Conservation (phyloP, 2,329 filamentous ascomycete genomes). For the Saccharata proteae region DNA sequence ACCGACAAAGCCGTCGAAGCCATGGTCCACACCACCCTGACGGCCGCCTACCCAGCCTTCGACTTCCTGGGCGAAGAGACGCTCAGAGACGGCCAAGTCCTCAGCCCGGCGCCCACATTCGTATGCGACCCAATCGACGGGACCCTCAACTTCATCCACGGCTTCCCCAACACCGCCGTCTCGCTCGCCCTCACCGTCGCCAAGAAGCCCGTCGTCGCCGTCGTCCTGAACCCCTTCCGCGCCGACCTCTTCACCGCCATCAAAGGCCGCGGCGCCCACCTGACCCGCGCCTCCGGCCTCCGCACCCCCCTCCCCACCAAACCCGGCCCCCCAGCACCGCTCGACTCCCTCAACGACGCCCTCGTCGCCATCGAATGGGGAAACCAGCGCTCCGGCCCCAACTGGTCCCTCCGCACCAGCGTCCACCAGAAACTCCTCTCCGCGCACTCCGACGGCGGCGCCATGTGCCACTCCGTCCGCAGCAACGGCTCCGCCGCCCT, state of each 20-base stretch:
- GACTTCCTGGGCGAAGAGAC: constrained; percentile 28
- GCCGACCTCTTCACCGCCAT: constrained; percentile 23
- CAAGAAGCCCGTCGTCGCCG: constrained; percentile 22
- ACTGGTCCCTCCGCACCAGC: constrained; percentile 23
- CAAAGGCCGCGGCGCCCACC: constrained; percentile 19
- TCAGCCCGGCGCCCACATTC: constrained; percentile 21
- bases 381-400: constrained; percentile 22
- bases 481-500: constrained; percentile 24
- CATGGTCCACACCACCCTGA: constrained; percentile 35
- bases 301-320: constrained; percentile 20
- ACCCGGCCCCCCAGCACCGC: constrained; percentile 13
- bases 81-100: constrained; percentile 18
- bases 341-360: constrained; percentile 19
- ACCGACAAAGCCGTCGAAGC: constrained; percentile 43
- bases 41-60: constrained; percentile 32
- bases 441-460: constrained; percentile 16
- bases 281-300: constrained; percentile 14
- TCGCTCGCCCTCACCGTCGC: constrained; percentile 20
- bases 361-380: constrained; percentile 26
- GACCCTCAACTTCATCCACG: constrained; percentile 27
- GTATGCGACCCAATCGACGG: constrained; percentile 28
- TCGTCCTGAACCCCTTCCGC: constrained; percentile 24
- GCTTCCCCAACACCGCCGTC: constrained; percentile 24
- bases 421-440: constrained; percentile 20
- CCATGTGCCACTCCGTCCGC: constrained; percentile 22